Base-by-base conservation (phyloP, 192 early-diverging fungal species). In the Umbelopsis sp. region DNA sequence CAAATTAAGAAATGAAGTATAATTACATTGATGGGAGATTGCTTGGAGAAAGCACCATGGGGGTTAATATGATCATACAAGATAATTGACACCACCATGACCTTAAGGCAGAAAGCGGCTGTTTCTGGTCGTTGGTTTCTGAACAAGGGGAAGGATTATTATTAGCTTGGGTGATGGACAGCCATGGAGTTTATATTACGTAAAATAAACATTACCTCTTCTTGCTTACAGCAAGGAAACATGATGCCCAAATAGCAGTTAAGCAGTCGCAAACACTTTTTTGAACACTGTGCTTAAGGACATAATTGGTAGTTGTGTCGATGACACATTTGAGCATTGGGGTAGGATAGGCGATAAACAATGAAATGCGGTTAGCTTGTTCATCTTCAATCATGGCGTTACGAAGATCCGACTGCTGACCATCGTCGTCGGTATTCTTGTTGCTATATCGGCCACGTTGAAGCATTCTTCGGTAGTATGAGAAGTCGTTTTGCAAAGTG, bases 341-440 rank as follows among this genome's bases (percentile, higher is more conserved):
- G 29, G 91, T 95, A 59, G 96, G 91, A 81, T 98, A 94, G 26
- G 97, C 97, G 72, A 94, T 97, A 80, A 99, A 99, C 66, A 99
- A 87, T 21, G 97, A 97, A 87, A 99, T 97, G 22, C 88, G 83
- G 75, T 97, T 98, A 56, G 97, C 95, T 14, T 93, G 81, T 45
- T 95, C 95, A 72, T 96, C 95, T 70, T 89, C 85, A 49, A 94
- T 85, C 76, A 89, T 88, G 38, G 83, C 81, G 29, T 82, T 82
- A 32, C 83, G 84, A 68, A 92, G 79, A 51, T 87, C 88, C 7
- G 78, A 80, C 11, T 66, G 51, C 25, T 69, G 44, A 29, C 29
- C 34, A 22, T 65, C 25, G 24, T 45, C 70, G 43, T 73, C 62
- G n/a, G 32, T 32, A 1, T 45, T 52, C 10, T n/a, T 67, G n/a